A percentile compares a stretch with the other conserved stretches of the same genome.
These are phyloP conservation scores for Syncephalastrum contaminatum DNA, from an alignment of 371 early-diverging fungal species.

Conservation along the genomic window DNA sequence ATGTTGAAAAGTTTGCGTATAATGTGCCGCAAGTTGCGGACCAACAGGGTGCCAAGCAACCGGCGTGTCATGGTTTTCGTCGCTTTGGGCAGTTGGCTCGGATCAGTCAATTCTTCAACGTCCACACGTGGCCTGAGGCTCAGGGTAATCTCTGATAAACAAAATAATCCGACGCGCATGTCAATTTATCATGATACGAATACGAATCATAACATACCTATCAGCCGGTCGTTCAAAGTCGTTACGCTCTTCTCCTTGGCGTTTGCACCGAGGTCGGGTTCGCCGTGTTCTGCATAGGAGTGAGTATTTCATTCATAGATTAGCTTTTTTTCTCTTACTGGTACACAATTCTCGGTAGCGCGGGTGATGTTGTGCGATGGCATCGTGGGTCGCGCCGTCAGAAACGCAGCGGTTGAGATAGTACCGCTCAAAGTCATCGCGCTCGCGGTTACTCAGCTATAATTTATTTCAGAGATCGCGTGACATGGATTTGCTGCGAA, in stretches of 20 bases:
- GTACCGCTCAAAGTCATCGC: slow-evolving; percentile 74
- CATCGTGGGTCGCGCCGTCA: slow-evolving; percentile 35
- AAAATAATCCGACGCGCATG: too few relatives aligned
- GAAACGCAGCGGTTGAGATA: slow-evolving; percentile 58
- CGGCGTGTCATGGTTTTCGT: slow-evolving; percentile 42
- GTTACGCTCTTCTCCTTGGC: slow-evolving; percentile 29
- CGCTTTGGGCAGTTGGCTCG: slow-evolving; percentile 14
- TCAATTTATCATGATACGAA: not conserved
- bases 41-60: slow-evolving; percentile 46
- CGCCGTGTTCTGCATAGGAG: slow-evolving; percentile 46
- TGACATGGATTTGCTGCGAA: not conserved
- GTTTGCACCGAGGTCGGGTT: slow-evolving; percentile 40
- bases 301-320: not conserved
- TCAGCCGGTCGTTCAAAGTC: slow-evolving; percentile 64
- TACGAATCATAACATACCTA: slow-evolving; percentile 25
- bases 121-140: too few relatives aligned
- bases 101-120: too few relatives aligned
- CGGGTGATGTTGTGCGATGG: slow-evolving; percentile 50
- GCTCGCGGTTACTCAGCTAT: slow-evolving; percentile 48
- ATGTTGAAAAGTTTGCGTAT: slow-evolving; percentile 39
- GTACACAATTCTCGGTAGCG: slow-evolving; percentile 55
- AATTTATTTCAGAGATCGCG: too few relatives aligned
- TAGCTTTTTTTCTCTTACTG: slow-evolving; percentile 25
- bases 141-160: too few relatives aligned
- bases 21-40: slow-evolving; percentile 40